Conservation (phyloP, 202 grass and related monocot genomes). For the Zoysia matrella region DNA sequence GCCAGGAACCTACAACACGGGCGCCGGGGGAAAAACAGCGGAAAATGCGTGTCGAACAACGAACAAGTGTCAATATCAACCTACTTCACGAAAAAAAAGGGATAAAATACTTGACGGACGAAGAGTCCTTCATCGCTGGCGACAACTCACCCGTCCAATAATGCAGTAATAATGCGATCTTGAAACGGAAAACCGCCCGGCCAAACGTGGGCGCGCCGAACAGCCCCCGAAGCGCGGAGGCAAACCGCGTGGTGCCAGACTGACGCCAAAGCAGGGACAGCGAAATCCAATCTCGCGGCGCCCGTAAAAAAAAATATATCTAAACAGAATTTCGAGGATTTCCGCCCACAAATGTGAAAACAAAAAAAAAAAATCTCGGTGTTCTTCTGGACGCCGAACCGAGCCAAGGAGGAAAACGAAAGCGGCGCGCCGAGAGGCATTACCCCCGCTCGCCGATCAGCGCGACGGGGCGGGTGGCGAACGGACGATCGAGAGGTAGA, state of each 20-base stretch:
- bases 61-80: not conserved
- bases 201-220: conserved; percentile 21
- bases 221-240: conserved; percentile 30
- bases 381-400: not conserved
- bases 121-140: not conserved
- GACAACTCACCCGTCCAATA: not conserved
- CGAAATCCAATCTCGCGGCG: conserved; percentile 23
- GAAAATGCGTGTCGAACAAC: not conserved
- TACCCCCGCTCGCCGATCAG: conserved; percentile 20
- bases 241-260: conserved; percentile 27
- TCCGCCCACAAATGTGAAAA: not conserved
- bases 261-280: not conserved
- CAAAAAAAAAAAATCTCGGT: not conserved
- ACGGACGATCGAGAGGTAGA: not conserved
- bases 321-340: not conserved
- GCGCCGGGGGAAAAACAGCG: not conserved
- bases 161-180: conserved; percentile 5
- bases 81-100: not conserved
- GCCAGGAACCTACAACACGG: not conserved
- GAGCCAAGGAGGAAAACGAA: not conserved
- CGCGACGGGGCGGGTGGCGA: not conserved
- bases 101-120: not conserved
- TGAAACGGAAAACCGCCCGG: not conserved
- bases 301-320: conserved; percentile 9
- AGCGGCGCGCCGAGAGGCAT: not conserved